Conservation (phyloP, 225 moss, liverwort and hornwort species). For the Climacium dendroides region DNA sequence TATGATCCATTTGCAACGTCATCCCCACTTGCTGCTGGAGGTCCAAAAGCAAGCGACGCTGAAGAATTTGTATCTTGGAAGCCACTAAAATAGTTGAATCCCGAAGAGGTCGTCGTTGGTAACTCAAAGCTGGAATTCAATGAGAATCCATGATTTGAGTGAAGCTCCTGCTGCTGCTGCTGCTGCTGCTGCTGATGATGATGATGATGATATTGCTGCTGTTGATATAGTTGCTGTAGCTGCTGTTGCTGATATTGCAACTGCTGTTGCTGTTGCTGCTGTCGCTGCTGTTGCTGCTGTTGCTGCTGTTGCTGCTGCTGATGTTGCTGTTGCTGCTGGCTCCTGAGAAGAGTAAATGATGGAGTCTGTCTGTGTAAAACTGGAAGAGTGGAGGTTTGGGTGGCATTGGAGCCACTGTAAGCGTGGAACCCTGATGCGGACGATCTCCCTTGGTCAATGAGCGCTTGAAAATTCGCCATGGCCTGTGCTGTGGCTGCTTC, state of each 20-base stretch:
- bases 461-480: constrained; percentile 11
- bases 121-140: background rate
- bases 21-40: background rate
- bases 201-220: background rate
- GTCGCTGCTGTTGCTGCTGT: background rate
- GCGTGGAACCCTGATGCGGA: background rate
- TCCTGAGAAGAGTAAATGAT: background rate
- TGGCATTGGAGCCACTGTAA: background rate
- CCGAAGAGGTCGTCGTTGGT: background rate
- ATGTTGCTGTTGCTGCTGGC: background rate
- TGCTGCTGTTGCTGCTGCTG: background rate
- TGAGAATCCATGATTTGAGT: background rate
- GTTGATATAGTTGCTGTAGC: background rate
- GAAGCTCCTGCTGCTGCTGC: background rate
- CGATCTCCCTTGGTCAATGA: background rate
- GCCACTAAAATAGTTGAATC: background rate
- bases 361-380: background rate
- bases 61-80: background rate
- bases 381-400: background rate
- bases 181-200: background rate
- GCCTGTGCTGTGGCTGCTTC: constrained; percentile 13
- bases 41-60: background rate
- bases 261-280: background rate
- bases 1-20: background rate
- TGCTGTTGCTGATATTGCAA: background rate